phyloP scores from a whole-genome alignment of 345 rosid species.

The Euclidium syriacum region DNA sequence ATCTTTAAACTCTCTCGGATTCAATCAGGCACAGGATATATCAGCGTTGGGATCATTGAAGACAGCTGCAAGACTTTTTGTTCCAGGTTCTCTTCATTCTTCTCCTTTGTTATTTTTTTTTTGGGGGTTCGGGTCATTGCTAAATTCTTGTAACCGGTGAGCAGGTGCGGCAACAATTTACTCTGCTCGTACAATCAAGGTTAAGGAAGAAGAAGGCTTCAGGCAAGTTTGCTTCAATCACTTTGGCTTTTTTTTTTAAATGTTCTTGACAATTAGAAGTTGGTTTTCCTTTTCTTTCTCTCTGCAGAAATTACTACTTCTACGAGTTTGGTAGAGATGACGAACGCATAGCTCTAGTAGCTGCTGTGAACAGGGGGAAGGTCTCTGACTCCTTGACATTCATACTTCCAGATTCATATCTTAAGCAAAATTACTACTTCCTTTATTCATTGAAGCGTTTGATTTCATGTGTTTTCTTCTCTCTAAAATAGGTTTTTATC shows the following conservation, averaged over 20 bases:
- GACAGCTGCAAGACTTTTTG: slow-evolving; percentile 73
- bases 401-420: background rate
- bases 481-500: slow-evolving; percentile 47
- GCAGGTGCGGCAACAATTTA: slow-evolving; percentile 74
- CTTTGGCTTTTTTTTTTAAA: background rate
- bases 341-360: slow-evolving; percentile 70
- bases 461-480: background rate
- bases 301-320: slow-evolving; percentile 72
- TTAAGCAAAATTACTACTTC: background rate
- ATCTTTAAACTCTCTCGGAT: slow-evolving; percentile 15
- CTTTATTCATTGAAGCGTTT: background rate
- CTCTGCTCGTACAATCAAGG: slow-evolving; percentile 80
- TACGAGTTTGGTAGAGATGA: slow-evolving; percentile 82
- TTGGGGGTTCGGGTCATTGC: slow-evolving; percentile 2
- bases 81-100: slow-evolving; percentile 55
- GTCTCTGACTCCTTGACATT: slow-evolving; percentile 31
- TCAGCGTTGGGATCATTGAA: slow-evolving; percentile 78
- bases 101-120: background rate
- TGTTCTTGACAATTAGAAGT: background rate
- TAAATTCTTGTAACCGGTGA: background rate
- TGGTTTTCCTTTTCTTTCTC: background rate
- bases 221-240: slow-evolving; percentile 41
- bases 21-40: slow-evolving; percentile 75
- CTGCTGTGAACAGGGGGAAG: slow-evolving; percentile 74
- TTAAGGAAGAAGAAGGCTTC: slow-evolving; percentile 83